phyloP scores from a whole-genome alignment of 1,139 yeast genomes.

The Tardiomyces depauwii region DNA sequence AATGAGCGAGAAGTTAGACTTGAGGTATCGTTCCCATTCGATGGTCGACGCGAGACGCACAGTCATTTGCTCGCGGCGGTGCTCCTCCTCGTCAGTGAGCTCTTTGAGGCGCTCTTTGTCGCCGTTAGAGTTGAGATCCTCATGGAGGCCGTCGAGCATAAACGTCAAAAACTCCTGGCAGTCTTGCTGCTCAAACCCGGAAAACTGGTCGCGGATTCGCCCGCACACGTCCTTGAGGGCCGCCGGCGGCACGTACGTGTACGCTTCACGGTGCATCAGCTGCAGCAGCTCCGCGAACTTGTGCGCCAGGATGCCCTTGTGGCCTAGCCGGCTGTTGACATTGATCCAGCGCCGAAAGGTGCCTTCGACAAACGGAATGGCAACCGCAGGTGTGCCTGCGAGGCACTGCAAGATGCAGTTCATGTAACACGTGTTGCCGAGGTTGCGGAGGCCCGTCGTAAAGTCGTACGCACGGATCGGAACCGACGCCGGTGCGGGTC shows the following conservation, averaged over 20 bases:
- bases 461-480: constrained; percentile 11
- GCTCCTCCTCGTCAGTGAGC: constrained; percentile 67
- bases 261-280: constrained; percentile 43
- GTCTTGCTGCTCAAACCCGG: constrained; percentile 82
- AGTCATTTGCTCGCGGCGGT: constrained; percentile 60
- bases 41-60: constrained; percentile 79
- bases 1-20: constrained; percentile 72
- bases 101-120: constrained; percentile 41
- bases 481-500: neutral
- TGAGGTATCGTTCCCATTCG: constrained; percentile 89
- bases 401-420: constrained; percentile 85
- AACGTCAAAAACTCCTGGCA: constrained; percentile 85
- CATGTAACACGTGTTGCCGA: constrained; percentile 92
- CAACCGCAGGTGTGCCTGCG: constrained; percentile 38
- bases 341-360: constrained; percentile 66
- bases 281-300: constrained; percentile 58
- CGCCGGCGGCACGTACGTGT: constrained; percentile 41
- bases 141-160: constrained; percentile 75
- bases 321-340: constrained; percentile 63
- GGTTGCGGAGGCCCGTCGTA: constrained; percentile 57
- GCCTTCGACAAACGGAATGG: constrained; percentile 39
- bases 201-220: constrained; percentile 56
- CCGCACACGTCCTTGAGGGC: constrained; percentile 58
- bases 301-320: constrained; percentile 71
- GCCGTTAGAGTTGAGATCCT: constrained; percentile 70